These are phyloP conservation scores for Emmonsia crescens DNA, from an alignment of 2,329 filamentous ascomycete species.

Conservation along the genomic window DNA sequence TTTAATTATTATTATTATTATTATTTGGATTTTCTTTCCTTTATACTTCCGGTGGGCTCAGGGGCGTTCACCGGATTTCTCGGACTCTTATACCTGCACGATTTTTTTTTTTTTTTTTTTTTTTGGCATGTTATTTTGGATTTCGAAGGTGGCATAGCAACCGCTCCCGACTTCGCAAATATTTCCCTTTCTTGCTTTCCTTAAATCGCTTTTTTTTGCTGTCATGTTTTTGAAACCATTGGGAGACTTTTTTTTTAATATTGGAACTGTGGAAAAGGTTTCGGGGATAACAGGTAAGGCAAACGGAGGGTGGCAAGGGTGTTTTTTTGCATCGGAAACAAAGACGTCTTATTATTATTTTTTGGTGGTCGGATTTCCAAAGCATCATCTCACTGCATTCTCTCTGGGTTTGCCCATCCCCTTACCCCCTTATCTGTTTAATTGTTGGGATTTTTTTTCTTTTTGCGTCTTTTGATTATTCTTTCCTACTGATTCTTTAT, in stretches of 20 bases:
- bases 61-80: slow-evolving; percentile 5
- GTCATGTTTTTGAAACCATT: slow-evolving; percentile 32
- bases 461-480: slow-evolving; percentile 3
- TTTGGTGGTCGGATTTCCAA: slow-evolving; percentile 5
- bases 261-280: slow-evolving; percentile 22
- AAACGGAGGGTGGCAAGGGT: slow-evolving; percentile 26
- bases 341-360: slow-evolving; percentile 7
- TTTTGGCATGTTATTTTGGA: neutral
- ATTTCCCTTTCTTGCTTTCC: slow-evolving; percentile 16
- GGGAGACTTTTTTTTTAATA: slow-evolving; percentile 12
- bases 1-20: slow-evolving; percentile 11
- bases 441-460: slow-evolving; percentile 4
- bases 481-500: slow-evolving; percentile 2
- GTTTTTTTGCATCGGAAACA: slow-evolving; percentile 18
- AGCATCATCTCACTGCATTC: slow-evolving; percentile 18
- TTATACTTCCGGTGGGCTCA: slow-evolving; percentile 3
- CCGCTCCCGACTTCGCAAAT: neutral
- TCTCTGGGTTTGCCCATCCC: slow-evolving; percentile 20
- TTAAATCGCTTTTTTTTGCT: slow-evolving; percentile 23
- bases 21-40: slow-evolving; percentile 7
- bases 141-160: neutral
- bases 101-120: neutral
- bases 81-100: neutral
- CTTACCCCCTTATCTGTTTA: slow-evolving; percentile 19
- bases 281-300: slow-evolving; percentile 24